Base-by-base conservation (phyloP, 352 stramenopile genomes). In the Aphanomyces astaci region DNA sequence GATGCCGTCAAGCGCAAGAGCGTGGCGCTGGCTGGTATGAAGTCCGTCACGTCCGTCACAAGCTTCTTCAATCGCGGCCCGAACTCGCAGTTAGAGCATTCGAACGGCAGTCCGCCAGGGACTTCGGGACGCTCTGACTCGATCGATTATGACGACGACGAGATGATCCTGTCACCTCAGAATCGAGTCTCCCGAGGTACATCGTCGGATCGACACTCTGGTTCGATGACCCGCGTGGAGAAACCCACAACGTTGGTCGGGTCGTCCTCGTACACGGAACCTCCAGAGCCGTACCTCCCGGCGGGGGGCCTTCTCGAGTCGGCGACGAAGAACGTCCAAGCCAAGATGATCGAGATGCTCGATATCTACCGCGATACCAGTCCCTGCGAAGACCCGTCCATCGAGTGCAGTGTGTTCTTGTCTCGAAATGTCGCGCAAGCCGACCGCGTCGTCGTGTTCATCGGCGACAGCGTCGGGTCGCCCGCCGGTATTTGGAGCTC, bases 301-400 rank as follows among this genome's bases (percentile, higher is more conserved):
- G 78, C 81, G 10, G 81, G 81, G 22, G 81, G 81, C 22, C 63
- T 89, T 1, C 54, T 86, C 3, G 81, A 89, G 66, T 80, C 81
- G 15, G 81, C 79, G 4, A 85, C 79, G 1, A 85, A 82, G 72
- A 89, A 89, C 53, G 81, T 89, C 51, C 81, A 89, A 70, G 78
- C 75, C 25, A 89, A 89, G 72, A 86, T 87, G 78, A 74, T 80
- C 63, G 80, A 83, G 24, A 71, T 89, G 25, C 83, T 85, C 70
- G 78, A 87, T 43, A 82, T 78, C 25, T 76, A 79, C 70, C 78
- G 82, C 32, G 78, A 89, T 54, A 73, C 84, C 28, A 81, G 79
- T 7, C 80, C 76, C 56, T 88, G 78, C 40, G 81, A 89, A 53
- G 81, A 87, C 65, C 64, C 76, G 71, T 74, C 75, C 45, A 77